phyloP scores from a whole-genome alignment of 139 green algal genomes.

The Bryopsis sp. region DNA sequence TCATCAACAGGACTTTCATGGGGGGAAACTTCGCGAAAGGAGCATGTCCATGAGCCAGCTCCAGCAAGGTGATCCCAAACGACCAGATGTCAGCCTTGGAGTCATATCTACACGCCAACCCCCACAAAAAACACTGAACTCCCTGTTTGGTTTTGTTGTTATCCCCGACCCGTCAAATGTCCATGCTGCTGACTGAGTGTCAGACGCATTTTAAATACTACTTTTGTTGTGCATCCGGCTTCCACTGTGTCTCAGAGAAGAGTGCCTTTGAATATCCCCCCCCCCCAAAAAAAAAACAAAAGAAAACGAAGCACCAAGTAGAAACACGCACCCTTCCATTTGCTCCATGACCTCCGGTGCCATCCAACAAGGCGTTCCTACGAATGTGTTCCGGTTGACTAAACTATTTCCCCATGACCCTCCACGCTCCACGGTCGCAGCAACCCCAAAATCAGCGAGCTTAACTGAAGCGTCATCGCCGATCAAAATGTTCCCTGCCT shows the following conservation, averaged over 20 bases:
- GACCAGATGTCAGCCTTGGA: constrained; percentile 94
- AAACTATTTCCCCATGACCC: constrained; percentile 78
- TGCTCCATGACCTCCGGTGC: constrained; percentile 98
- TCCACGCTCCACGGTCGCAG: constrained; percentile 76
- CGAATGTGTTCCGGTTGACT: constrained; percentile 48
- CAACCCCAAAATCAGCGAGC: constrained; percentile 96
- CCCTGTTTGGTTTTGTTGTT: no score
- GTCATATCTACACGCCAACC: constrained; percentile 58
- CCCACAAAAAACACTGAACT: neutral
- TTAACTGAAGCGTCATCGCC: constrained; percentile 77
- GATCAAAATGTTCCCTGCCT: constrained; percentile 98
- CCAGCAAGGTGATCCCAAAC: constrained; percentile 96
- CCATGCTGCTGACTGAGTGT: no score
- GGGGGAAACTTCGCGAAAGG: constrained; percentile 97
- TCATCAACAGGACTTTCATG: constrained; percentile 90
- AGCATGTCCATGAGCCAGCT: constrained; percentile 95
- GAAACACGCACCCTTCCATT: constrained; percentile 42
- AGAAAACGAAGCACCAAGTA: neutral
- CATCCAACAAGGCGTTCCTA: constrained; percentile 96
- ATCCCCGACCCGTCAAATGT: no score
- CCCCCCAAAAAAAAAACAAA: no score
- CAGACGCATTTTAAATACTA: no score
- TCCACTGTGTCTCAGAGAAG: neutral
- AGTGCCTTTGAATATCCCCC: no score
- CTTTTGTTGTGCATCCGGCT: neutral